phyloP scores from a whole-genome alignment of 163 green algal genomes.

The Chlorella variabilis region DNA sequence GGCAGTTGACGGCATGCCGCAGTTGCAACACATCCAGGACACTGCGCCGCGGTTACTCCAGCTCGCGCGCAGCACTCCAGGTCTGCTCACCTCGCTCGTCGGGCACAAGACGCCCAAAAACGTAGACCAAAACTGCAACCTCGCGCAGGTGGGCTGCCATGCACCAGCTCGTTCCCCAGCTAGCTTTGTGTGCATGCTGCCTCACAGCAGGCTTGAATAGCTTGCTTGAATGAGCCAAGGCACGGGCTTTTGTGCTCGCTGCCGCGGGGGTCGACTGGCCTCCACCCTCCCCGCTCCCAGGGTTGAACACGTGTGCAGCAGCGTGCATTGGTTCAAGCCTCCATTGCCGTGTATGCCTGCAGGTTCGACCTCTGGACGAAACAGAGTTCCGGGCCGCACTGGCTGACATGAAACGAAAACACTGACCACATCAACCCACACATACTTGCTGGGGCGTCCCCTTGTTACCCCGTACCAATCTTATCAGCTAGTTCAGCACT shows the following conservation, averaged over 20 bases:
- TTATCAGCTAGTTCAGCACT: too few relatives aligned
- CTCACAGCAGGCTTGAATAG: neutral
- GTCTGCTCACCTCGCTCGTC: slow-evolving; percentile 51
- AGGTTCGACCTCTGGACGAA: slow-evolving; percentile 5
- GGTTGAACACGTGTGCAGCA: neutral
- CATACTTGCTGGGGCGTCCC: too few relatives aligned
- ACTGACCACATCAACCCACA: neutral
- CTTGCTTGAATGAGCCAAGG: too few relatives aligned
- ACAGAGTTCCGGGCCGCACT: neutral
- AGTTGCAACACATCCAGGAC: neutral
- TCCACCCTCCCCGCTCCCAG: too few relatives aligned
- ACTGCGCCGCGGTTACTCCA: slow-evolving; percentile 57
- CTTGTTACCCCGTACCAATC: too few relatives aligned
- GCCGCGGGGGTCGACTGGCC: too few relatives aligned
- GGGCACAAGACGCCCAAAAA: slow-evolving; percentile 53
- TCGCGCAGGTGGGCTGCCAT: neutral
- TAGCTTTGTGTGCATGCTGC: neutral
- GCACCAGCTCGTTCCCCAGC: neutral
- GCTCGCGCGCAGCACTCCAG: slow-evolving; percentile 57
- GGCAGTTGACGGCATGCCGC: neutral
- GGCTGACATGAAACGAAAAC: too few relatives aligned
- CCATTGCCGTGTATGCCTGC: neutral
- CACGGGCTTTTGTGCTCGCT: too few relatives aligned
- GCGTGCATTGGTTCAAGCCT: neutral
- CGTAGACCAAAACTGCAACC: slow-evolving; percentile 40